A percentile compares a stretch with the other conserved stretches of the same genome.
phyloP scores from a whole-genome alignment of 805 yeast genomes.

The Zygotorulaspora chibaensis region DNA sequence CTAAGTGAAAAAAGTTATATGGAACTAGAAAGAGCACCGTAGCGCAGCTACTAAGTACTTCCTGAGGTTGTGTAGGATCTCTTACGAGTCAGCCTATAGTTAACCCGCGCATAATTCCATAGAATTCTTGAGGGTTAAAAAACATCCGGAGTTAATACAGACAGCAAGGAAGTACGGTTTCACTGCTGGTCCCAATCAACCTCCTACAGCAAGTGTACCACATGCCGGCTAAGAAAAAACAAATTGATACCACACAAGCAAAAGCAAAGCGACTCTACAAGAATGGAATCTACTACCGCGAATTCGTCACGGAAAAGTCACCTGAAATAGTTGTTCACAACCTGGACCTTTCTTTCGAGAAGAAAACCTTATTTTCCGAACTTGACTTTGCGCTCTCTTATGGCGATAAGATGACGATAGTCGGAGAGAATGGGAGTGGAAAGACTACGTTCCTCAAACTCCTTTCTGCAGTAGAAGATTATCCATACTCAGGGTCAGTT shows the following conservation, averaged over 20 bases:
- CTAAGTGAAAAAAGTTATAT: no score
- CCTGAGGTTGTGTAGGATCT: no score
- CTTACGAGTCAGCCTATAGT: no score
- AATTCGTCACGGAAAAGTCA: slow-evolving; percentile 11
- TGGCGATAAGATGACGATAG: slow-evolving; percentile 38
- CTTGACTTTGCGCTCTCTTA: slow-evolving; percentile 14
- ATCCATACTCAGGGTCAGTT: slow-evolving; percentile 16
- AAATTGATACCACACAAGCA: slow-evolving; percentile 1
- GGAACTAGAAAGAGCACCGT: no score
- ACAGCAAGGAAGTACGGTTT: neutral
- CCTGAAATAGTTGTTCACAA: slow-evolving; percentile 11
- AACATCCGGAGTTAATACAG: no score
- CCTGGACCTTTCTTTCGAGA: slow-evolving; percentile 14
- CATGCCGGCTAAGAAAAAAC: slow-evolving; percentile 6
- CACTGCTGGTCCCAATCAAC: neutral
- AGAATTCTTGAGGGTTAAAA: no score
- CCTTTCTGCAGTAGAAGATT: slow-evolving; percentile 37
- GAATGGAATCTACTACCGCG: slow-evolving; percentile 16
- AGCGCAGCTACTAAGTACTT: no score
- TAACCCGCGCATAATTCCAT: no score
- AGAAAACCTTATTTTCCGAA: slow-evolving; percentile 13
- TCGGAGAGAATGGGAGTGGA: slow-evolving; percentile 51
- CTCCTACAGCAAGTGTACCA: neutral
- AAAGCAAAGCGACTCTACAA: slow-evolving; percentile 8
- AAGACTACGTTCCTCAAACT: slow-evolving; percentile 46